Evolutionary conservation across 768 basidiomycete species (phyloP).

Genomic region (Coprinopsis marcescibilis): DNA sequence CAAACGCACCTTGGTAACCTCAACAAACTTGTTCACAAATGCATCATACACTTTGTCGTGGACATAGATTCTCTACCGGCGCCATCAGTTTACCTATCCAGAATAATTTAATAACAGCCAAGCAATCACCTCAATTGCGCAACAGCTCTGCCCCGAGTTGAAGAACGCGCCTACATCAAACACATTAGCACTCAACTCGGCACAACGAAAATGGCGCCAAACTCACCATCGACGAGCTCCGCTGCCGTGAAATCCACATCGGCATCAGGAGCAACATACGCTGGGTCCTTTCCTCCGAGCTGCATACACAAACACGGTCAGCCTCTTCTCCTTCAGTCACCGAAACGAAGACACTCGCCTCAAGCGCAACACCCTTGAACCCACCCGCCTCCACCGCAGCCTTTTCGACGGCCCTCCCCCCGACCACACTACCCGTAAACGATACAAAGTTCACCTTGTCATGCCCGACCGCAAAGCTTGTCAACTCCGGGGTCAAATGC

Average conservation of each 20-base stretch:
- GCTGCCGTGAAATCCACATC: slow-evolving; percentile 77
- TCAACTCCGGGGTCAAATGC: slow-evolving; percentile 63
- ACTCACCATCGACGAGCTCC: slow-evolving; percentile 85
- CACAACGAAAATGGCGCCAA: background rate
- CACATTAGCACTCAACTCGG: slow-evolving; percentile 10
- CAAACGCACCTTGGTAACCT: slow-evolving; percentile 58
- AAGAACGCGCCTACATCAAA: slow-evolving; percentile 70
- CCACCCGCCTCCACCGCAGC: slow-evolving; percentile 58
- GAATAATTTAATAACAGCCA: background rate
- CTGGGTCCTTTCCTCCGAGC: slow-evolving; percentile 98
- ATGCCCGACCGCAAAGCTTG: slow-evolving; percentile 57
- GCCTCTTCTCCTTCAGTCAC: background rate
- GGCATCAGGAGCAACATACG: slow-evolving; percentile 87
- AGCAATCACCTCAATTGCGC: slow-evolving; percentile 71
- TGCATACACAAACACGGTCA: slow-evolving; percentile 21
- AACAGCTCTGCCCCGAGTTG: slow-evolving; percentile 98
- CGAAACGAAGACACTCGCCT: slow-evolving; percentile 39
- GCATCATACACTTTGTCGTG: slow-evolving; percentile 76
- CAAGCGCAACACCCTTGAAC: slow-evolving; percentile 85
- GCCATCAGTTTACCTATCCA: background rate
- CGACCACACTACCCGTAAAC: slow-evolving; percentile 84
- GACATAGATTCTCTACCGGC: slow-evolving; percentile 80
- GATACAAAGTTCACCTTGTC: slow-evolving; percentile 71
- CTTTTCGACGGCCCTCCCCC: slow-evolving; percentile 68
- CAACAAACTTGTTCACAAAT: slow-evolving; percentile 72